Evolutionary conservation across 2,329 filamentous ascomycete species (phyloP), one percentile per base, ranked within the genome.

Genomic region (Alternaria gaisen): DNA sequence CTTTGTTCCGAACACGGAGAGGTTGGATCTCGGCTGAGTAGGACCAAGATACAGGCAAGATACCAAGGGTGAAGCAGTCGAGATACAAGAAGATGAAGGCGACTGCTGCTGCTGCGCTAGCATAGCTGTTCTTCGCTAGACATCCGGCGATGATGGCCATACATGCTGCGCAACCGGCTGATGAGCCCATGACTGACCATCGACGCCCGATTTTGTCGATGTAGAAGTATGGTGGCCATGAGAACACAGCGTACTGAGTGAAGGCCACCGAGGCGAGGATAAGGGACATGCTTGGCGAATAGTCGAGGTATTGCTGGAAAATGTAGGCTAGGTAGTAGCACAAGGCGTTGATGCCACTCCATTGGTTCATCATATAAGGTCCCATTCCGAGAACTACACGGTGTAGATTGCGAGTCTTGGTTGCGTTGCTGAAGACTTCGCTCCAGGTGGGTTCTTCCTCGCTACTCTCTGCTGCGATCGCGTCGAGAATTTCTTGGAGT

Each of bases 21-120:
- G 83, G 83, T 6, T 84, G 72, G 51, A 85, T 83, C 66, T 85
- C 82, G 1, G 82, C 80, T 5, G 81, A 80, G 61, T 83, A 83
- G 0, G 83, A 81, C 83, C 83, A 84, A 0, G 83, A 82, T n/a
- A 85, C 64, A 1, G 61, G 61, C n/a, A 71, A 55, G 5, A 72
- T 67, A 2, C 68, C 67, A 28, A 69, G 63, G 5, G 64, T 68
- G 44, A 72, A 72, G 40, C 63, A 65, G 26, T 66, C 66, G 32
- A 70, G 64, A 24, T 67, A 72, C 18, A 71, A 28, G 53, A 72
- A 72, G 38, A 72, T 70, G 64, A 83, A 83, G 0, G 80, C 80
- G 5, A 83, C 80, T 5, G 81, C 78, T 3, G 72, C 73, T 1
- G 72, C 73, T 5, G 73, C 72, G 9, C 62, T 68, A 20, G 70